These are phyloP conservation scores for Cyclotella baltica DNA, from an alignment of 108 stramenopile species.

Conservation along the genomic window DNA sequence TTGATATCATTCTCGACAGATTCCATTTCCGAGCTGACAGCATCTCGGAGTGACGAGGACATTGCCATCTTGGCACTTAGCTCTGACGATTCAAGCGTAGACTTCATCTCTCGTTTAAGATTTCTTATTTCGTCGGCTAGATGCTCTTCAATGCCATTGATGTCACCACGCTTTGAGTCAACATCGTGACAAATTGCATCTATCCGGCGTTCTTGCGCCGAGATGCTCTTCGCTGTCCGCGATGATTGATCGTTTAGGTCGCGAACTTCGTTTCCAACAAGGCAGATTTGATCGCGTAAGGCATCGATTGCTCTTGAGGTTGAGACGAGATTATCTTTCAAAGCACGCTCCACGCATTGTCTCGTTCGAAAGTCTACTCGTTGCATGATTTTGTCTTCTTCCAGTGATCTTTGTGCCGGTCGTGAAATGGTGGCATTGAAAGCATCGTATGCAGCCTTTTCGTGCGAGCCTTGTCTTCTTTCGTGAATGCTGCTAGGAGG, in stretches of 20 bases:
- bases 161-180: conserved; percentile 15
- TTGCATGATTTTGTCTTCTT: conserved; percentile 9
- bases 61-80: background rate
- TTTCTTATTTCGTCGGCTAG: conserved; percentile 22
- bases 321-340: conserved; percentile 22
- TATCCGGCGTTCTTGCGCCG: conserved; percentile 22
- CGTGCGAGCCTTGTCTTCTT: conserved; percentile 17
- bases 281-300: conserved; percentile 36
- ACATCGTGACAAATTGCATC: conserved; percentile 28
- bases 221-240: conserved; percentile 4
- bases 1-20: too few species aligned
- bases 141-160: conserved; percentile 28
- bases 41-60: background rate
- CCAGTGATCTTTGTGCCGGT: conserved; percentile 5
- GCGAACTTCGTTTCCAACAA: conserved; percentile 31
- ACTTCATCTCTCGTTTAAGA: background rate
- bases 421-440: conserved; percentile 29
- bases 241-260: conserved; percentile 19
- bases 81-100: background rate
- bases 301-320: conserved; percentile 37
- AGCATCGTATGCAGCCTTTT: conserved; percentile 24
- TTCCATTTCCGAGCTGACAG: background rate
- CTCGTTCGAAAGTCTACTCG: conserved; percentile 4
- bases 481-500: background rate
- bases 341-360: conserved; percentile 13